These are phyloP conservation scores for Metarhizium rileyi DNA, from an alignment of 2,329 filamentous ascomycete species.

Conservation along the genomic window DNA sequence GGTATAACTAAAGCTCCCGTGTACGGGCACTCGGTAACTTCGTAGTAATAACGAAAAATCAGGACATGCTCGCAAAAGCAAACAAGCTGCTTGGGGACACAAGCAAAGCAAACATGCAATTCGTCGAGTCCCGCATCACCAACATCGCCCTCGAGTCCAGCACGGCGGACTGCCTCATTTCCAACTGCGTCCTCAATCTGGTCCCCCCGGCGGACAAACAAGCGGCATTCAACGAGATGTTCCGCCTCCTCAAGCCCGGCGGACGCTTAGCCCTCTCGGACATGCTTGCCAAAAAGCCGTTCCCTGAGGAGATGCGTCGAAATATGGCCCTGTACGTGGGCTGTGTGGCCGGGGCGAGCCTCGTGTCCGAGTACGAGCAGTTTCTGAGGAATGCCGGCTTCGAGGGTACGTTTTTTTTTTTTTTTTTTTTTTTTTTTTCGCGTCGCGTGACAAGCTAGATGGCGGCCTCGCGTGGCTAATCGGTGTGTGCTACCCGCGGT, in stretches of 20 bases:
- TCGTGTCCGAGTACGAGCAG: constrained; percentile 38
- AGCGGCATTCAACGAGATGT: constrained; percentile 46
- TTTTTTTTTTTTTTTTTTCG: too few relatives aligned
- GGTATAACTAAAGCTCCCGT: too few relatives aligned
- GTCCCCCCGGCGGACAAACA: constrained; percentile 43
- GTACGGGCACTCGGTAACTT: too few relatives aligned
- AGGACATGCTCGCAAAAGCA: constrained; percentile 47
- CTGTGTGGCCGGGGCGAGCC: constrained; percentile 49
- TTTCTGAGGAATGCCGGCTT: constrained; percentile 44
- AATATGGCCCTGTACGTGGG: constrained; percentile 47
- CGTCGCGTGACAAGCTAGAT: too few relatives aligned
- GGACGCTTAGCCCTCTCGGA: constrained; percentile 51
- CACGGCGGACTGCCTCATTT: constrained; percentile 44
- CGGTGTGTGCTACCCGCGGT: too few relatives aligned
- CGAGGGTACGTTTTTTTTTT: constrained; percentile 21
- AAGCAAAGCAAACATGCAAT: constrained; percentile 34
- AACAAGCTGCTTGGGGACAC: constrained; percentile 30
- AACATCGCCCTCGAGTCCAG: constrained; percentile 31
- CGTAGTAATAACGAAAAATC: too few relatives aligned
- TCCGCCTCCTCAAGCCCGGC: constrained; percentile 44
- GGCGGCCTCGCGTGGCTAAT: too few relatives aligned
- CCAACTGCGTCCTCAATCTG: constrained; percentile 55
- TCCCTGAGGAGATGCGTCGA: constrained; percentile 37
- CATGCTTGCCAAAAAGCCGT: constrained; percentile 41
- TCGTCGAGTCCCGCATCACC: constrained; percentile 43